Evolutionary conservation across 2,329 filamentous ascomycete genomes (phyloP).

Genomic region (Lasiodiplodia citricola): DNA sequence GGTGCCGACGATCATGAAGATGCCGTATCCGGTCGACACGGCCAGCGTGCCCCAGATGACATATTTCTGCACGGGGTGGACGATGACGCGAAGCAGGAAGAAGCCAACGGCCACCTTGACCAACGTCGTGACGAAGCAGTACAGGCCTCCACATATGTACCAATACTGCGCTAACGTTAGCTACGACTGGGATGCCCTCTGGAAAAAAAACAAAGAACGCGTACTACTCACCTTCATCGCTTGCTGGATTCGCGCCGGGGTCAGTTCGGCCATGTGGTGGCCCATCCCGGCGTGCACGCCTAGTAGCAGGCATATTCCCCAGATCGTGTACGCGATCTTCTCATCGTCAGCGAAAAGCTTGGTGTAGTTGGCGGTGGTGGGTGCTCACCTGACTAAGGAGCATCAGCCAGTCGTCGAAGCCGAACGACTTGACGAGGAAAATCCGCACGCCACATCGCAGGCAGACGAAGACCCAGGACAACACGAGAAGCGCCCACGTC

Average conservation of each 20-base stretch:
- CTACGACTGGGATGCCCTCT: neutral
- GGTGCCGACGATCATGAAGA: constrained; percentile 10
- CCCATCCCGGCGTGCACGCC: constrained; percentile 45
- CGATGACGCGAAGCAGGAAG: constrained; percentile 59
- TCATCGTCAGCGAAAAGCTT: neutral
- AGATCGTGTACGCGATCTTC: constrained; percentile 46
- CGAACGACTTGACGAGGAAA: constrained; percentile 44
- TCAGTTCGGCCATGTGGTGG: constrained; percentile 35
- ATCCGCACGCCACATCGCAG: constrained; percentile 46
- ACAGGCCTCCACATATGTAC: constrained; percentile 62
- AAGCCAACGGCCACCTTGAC: constrained; percentile 59
- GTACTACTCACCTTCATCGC: constrained; percentile 34
- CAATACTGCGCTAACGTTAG: constrained; percentile 46
- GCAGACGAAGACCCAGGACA: constrained; percentile 45
- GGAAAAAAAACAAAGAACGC: rapidly evolving
- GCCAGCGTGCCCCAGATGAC: constrained; percentile 46
- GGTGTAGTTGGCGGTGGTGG: constrained; percentile 28
- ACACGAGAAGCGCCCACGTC: constrained; percentile 35
- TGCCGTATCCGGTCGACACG: constrained; percentile 4
- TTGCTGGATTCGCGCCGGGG: constrained; percentile 36
- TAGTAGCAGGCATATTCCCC: constrained; percentile 39
- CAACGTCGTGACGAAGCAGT: constrained; percentile 54
- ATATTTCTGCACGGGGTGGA: constrained; percentile 50
- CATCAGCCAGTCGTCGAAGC: constrained; percentile 50
- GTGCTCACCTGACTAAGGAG: constrained; percentile 45